A percentile compares a stretch with the other conserved stretches of the same genome.
phyloP scores from a whole-genome alignment of 192 early-diverging fungal genomes.

The Gryganskiella cystojenkinii region DNA sequence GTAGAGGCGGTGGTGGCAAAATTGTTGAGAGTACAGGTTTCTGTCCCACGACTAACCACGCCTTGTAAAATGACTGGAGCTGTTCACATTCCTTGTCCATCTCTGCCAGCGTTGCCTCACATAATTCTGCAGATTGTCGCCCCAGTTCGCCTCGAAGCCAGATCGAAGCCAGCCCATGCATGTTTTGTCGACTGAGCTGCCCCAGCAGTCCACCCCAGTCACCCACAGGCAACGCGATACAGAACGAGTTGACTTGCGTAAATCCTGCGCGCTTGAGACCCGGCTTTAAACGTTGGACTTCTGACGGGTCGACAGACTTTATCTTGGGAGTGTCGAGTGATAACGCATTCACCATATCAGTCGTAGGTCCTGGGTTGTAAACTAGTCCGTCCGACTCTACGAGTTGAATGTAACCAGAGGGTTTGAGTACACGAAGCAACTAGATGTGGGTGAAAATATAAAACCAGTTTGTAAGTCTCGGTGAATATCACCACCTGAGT shows the following conservation, averaged over 20 bases:
- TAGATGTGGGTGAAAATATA: constrained; percentile 10
- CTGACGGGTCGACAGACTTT: constrained; percentile 8
- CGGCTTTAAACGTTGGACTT: constrained; percentile 13
- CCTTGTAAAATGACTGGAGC: constrained; percentile 16
- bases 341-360: constrained; percentile 1
- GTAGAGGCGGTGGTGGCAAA: background rate
- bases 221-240: constrained; percentile 22
- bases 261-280: constrained; percentile 17
- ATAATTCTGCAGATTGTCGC: constrained; percentile 8
- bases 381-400: constrained; percentile 32
- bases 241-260: constrained; percentile 11
- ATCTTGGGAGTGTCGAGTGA: constrained; percentile 6
- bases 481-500: too few relatives aligned
- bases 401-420: constrained; percentile 58
- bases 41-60: constrained; percentile 15
- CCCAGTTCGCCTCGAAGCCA: constrained; percentile 21
- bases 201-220: constrained; percentile 25
- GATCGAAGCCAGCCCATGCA: constrained; percentile 22
- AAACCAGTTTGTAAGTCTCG: too few relatives aligned
- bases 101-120: constrained; percentile 7
- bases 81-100: constrained; percentile 12
- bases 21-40: background rate
- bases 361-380: constrained; percentile 17
- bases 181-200: constrained; percentile 21
- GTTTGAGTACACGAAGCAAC: constrained; percentile 55